Conservation (phyloP, 164 flowering plant species). For the Echeveria elegans region DNA sequence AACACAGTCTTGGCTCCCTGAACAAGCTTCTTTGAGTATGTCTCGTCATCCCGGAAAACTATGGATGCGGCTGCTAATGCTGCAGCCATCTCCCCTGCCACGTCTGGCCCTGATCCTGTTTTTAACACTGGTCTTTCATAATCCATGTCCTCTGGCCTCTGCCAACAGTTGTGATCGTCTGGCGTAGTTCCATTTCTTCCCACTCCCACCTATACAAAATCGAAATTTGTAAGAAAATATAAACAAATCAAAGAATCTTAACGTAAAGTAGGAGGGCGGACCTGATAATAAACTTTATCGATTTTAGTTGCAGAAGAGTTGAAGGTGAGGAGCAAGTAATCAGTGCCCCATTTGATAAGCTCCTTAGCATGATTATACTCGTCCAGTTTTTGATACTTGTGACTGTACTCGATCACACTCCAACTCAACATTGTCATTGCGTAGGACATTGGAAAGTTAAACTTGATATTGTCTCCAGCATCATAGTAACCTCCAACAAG, state of each 20-base stretch:
- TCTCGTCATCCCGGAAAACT: conserved; percentile 48
- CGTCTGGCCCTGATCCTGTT: conserved; percentile 37
- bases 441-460: conserved; percentile 69
- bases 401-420: conserved; percentile 70
- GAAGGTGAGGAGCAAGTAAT: conserved; percentile 74
- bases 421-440: conserved; percentile 86
- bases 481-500: conserved; percentile 87
- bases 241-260: too few relatives aligned
- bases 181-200: conserved; percentile 28
- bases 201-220: conserved; percentile 44
- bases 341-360: conserved; percentile 88
- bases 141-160: conserved; percentile 74
- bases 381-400: conserved; percentile 45
- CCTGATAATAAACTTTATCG: conserved; percentile 53
- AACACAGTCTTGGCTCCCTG: conserved; percentile 56
- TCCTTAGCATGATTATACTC: conserved; percentile 60
- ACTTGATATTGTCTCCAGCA: conserved; percentile 71
- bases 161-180: conserved; percentile 70
- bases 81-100: conserved; percentile 81
- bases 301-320: conserved; percentile 53
- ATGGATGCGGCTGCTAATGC: conserved; percentile 85
- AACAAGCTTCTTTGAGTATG: conserved; percentile 49
- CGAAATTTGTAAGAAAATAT: background rate
- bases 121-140: conserved; percentile 31
- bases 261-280: conserved; percentile 4